Evolutionary conservation across 2,329 filamentous ascomycete species (phyloP), one percentile per base, ranked within the genome.

Genomic region (Rutstroemia sydowiana): DNA sequence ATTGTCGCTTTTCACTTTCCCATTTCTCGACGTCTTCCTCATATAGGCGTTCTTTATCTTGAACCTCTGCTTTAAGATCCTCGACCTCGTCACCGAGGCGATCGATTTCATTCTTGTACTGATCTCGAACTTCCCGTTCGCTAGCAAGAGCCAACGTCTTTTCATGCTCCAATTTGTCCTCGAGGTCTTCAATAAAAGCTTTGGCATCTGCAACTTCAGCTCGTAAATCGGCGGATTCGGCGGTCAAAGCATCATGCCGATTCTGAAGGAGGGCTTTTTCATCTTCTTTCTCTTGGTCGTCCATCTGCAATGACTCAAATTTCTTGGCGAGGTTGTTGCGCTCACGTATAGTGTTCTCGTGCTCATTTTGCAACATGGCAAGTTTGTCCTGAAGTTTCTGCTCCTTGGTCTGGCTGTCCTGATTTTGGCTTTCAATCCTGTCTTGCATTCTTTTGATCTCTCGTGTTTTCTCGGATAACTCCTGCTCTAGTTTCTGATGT

Each of bases 1-100:
- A 70, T 37, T 76, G 77, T 31, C 80, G 78, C 61, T 76, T 82
- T 62, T 84, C 79, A 7, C 76, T 78, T 48, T 86, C 82, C 85
- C 85, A 89, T 60, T 82, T 81, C 57, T 88, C 85, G 65, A 78
- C 80, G 61, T 88, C 83, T 52, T 84, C 79, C 53, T 84, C 82
- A 68, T 85, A 84, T 34, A 85, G 73, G 44, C 82, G 84, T 60
- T 88, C 82, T 58, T 83, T 86, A 59, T 87, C 81, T 76, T 73
- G 48, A 77, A 81, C 20, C 84, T 87, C 77, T 56, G 75, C 71
- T 55, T 75, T 75, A 14, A 81, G 68, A 31, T 73, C 71, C 51
- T 76, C 73, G 21, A 78, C 70, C 55, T 77, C 73, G 31, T 69
- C 69, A 55, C 71, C 69, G n/a, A 81, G 65, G 14, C 71, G 73